A percentile compares a stretch with the other conserved stretches of the same genome.
Evolutionary conservation across 495 filamentous ascomycete genomes (phyloP).

Genomic region (Xylaria telfairii): DNA sequence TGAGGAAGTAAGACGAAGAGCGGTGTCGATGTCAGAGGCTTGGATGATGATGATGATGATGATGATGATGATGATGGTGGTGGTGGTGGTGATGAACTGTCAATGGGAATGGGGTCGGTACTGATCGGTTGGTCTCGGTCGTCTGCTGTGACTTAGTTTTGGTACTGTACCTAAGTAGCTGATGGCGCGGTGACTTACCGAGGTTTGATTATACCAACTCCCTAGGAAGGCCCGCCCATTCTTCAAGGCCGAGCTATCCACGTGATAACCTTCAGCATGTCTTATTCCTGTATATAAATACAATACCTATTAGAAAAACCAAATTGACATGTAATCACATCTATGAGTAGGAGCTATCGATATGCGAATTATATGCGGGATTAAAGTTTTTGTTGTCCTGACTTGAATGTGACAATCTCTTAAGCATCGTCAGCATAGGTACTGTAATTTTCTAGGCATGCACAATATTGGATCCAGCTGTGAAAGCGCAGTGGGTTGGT

Average conservation of each 20-base stretch:
- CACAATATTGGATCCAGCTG: neutral
- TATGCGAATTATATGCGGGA: no score
- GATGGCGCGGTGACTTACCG: conserved; percentile 3
- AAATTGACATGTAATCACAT: neutral
- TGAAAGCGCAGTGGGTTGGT: neutral
- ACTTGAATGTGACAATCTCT: neutral
- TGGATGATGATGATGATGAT: conserved; percentile 6
- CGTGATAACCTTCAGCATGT: neutral
- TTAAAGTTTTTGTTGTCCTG: neutral
- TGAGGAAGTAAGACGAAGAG: conserved; percentile 16
- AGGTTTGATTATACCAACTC: conserved; percentile 11
- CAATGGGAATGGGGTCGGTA: neutral
- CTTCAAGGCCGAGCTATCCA: neutral
- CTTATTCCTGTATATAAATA: neutral
- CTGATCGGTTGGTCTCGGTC: neutral
- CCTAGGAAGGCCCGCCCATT: no score
- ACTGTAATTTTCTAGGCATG: neutral
- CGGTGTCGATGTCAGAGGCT: conserved; percentile 13
- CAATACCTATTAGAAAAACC: neutral
- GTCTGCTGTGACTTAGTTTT: neutral
- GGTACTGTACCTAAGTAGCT: neutral
- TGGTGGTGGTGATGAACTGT: conserved; percentile 2
- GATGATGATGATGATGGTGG: neutral
- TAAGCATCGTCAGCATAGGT: neutral
- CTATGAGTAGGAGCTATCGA: no score